These are phyloP conservation scores for Trifolium dubium DNA, from an alignment of 306 rosid genomes.

Conservation along the genomic window DNA sequence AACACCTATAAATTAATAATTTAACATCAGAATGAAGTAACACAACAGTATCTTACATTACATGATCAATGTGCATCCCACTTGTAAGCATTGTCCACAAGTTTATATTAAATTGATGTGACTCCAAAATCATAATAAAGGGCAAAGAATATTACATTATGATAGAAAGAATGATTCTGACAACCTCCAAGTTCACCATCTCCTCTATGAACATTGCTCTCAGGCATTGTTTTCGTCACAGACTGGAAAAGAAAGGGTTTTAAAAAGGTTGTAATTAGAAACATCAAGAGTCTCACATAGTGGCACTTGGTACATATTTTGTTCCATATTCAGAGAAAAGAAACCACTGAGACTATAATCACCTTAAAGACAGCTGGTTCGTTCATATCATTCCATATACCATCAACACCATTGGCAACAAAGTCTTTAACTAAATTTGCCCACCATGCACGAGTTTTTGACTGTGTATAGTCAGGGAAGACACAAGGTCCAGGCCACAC, in stretches of 20 bases:
- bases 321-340: background rate
- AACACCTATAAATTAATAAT: slow-evolving; percentile 29
- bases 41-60: slow-evolving; percentile 26
- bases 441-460: slow-evolving; percentile 91
- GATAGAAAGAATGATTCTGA: slow-evolving; percentile 86
- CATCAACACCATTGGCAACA: slow-evolving; percentile 79
- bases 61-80: slow-evolving; percentile 32
- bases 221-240: slow-evolving; percentile 93
- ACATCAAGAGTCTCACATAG: slow-evolving; percentile 20
- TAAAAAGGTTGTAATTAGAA: slow-evolving; percentile 21
- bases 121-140: slow-evolving; percentile 29
- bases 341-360: slow-evolving; percentile 23
- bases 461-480: slow-evolving; percentile 91
- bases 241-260: slow-evolving; percentile 51
- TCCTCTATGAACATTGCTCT: slow-evolving; percentile 83
- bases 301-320: slow-evolving; percentile 16
- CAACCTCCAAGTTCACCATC: slow-evolving; percentile 90
- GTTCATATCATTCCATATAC: slow-evolving; percentile 99
- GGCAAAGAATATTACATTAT: slow-evolving; percentile 67
- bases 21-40: slow-evolving; percentile 32
- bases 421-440: slow-evolving; percentile 83
- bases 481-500: slow-evolving; percentile 98
- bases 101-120: slow-evolving; percentile 29
- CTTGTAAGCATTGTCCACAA: slow-evolving; percentile 19
- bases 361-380: slow-evolving; percentile 94